Evolutionary conservation across 768 basidiomycete species (phyloP).

Genomic region (Panaeolus papilionaceus): DNA sequence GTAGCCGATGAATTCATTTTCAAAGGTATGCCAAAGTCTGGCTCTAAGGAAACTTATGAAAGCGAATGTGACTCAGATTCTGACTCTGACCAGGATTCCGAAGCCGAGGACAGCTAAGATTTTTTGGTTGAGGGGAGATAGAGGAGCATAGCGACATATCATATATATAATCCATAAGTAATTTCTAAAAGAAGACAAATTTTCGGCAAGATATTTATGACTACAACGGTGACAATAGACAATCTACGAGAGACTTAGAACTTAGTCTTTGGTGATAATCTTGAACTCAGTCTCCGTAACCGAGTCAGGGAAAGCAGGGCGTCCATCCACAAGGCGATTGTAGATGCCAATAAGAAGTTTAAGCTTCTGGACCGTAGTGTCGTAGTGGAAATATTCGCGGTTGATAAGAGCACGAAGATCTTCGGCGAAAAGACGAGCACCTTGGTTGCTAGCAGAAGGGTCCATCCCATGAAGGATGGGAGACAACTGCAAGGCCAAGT

Average conservation of each 20-base stretch:
- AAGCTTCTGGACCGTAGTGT: not conserved
- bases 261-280: not conserved
- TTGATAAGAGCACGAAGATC: slow-evolving; percentile 3
- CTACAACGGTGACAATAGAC: not conserved
- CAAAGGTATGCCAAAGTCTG: not conserved
- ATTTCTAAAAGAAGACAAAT: not conserved
- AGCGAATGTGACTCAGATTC: not conserved
- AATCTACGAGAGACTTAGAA: not conserved
- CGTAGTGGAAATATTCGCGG: slow-evolving; percentile 1
- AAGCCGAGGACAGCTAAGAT: not conserved
- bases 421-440: not conserved
- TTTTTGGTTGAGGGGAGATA: not conserved
- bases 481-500: not conserved
- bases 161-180: not conserved
- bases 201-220: not conserved
- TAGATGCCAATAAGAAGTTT: not conserved
- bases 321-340: not conserved
- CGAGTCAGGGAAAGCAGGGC: not conserved
- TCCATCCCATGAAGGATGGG: not conserved
- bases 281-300: not conserved
- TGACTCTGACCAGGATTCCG: not conserved
- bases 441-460: not conserved
- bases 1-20: not conserved
- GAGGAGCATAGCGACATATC: not conserved
- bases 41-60: not conserved